phyloP scores from a whole-genome alignment of 148 eudicot species.

The Rhododendron simsii region DNA sequence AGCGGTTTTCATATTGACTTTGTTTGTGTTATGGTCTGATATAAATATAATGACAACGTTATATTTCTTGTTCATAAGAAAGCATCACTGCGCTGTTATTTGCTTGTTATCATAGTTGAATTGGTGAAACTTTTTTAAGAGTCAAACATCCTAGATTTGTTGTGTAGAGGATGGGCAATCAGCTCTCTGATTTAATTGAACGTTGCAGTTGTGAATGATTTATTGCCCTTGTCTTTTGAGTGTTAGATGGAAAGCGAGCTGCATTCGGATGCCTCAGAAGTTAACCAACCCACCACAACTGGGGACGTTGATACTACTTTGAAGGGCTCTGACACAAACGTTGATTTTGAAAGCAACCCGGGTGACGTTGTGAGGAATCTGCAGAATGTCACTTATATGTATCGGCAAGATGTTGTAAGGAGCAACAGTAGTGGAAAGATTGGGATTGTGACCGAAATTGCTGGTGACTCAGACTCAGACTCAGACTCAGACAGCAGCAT shows the following conservation, averaged over 20 bases:
- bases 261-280: conserved; percentile 23
- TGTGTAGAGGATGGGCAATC: neutral
- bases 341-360: conserved; percentile 22
- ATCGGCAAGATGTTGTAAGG: conserved; percentile 85
- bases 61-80: neutral
- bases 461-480: conserved; percentile 67
- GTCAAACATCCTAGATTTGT: neutral
- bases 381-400: conserved; percentile 40
- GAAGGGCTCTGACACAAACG: conserved; percentile 15
- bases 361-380: conserved; percentile 25
- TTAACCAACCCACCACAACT: conserved; percentile 21
- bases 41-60: neutral
- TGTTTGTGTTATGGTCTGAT: neutral
- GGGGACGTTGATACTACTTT: conserved; percentile 19
- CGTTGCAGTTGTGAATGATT: neutral
- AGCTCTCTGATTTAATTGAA: neutral
- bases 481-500: conserved; percentile 65
- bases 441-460: conserved; percentile 92
- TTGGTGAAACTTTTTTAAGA: neutral
- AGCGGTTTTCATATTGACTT: neutral
- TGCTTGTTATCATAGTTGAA: neutral
- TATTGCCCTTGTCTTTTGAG: neutral
- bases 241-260: conserved; percentile 50
- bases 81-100: neutral
- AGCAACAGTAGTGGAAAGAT: conserved; percentile 47